Percentiles rank a stretch among this genome's conserved stretches.
Evolutionary conservation across 1,139 yeast species (phyloP).

Genomic region (Hemisphaericaspora lyxosophila): DNA sequence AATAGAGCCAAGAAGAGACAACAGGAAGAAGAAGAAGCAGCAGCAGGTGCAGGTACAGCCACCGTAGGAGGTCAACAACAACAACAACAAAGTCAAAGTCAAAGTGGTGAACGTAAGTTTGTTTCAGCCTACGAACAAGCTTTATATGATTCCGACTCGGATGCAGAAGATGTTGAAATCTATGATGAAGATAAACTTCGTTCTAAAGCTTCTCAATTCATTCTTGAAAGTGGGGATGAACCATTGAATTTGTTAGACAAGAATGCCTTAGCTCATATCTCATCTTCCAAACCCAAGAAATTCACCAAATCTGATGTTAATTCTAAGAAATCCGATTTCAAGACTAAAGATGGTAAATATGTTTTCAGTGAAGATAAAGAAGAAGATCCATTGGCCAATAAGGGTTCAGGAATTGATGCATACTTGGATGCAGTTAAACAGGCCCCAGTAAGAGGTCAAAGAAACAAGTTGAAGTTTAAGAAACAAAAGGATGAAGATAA

Average conservation of each 20-base stretch:
- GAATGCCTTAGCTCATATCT: conserved; percentile 79
- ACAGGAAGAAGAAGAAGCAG: conserved; percentile 31
- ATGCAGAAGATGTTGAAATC: conserved; percentile 41
- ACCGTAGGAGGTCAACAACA: conserved; percentile 6
- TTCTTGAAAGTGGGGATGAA: conserved; percentile 74
- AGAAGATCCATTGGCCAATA: conserved; percentile 52
- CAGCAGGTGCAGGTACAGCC: conserved; percentile 17
- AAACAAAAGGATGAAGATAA: conserved; percentile 52
- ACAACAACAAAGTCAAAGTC: neutral
- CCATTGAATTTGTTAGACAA: conserved; percentile 90
- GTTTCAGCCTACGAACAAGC: conserved; percentile 89
- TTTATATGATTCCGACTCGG: conserved; percentile 58
- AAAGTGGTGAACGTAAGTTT: conserved; percentile 45
- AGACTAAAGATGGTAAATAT: conserved; percentile 55
- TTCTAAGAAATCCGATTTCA: conserved; percentile 49
- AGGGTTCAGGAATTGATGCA: conserved; percentile 73
- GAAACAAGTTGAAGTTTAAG: conserved; percentile 84
- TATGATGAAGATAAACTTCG: conserved; percentile 19
- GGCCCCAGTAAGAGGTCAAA: conserved; percentile 92
- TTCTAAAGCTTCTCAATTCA: conserved; percentile 47
- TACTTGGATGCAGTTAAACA: conserved; percentile 90
- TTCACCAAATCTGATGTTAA: conserved; percentile 45
- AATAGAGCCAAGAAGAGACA: conserved; percentile 81
- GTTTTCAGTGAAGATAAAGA: conserved; percentile 47
- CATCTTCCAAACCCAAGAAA: conserved; percentile 76